Conservation (phyloP, 2,329 filamentous ascomycete species). For the Aspergillus udagawae region DNA sequence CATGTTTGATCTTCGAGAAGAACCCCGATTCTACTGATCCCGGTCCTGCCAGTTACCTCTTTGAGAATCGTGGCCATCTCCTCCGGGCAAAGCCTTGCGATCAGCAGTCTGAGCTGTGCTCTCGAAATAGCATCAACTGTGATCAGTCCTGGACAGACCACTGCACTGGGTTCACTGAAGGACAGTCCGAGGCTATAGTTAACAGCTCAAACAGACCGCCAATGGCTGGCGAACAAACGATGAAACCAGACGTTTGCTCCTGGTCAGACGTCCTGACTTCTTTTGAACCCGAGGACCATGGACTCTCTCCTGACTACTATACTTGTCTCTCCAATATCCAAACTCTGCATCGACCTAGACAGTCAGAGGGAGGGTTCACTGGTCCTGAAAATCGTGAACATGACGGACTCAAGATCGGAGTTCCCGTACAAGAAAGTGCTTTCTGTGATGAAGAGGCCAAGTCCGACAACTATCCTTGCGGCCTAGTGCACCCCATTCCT, state of each 20-base stretch:
- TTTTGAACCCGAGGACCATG: background rate
- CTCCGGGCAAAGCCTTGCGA: constrained; percentile 1
- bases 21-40: constrained; percentile 3
- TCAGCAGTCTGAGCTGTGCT: background rate
- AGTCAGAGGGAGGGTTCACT: background rate
- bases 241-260: constrained; percentile 2
- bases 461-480: background rate
- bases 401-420: background rate
- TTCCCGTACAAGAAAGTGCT: background rate
- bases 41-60: background rate
- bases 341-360: background rate
- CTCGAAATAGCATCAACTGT: background rate
- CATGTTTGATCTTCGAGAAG: constrained; percentile 5
- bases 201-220: constrained; percentile 4
- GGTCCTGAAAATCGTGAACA: background rate
- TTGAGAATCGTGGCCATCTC: background rate
- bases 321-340: background rate
- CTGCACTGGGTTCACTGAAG: constrained; percentile 1
- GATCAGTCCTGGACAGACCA: constrained; percentile 4
- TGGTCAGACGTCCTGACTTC: constrained; percentile 6
- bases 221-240: constrained; percentile 1
- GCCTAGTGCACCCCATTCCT: constrained; percentile 11
- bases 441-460: background rate
- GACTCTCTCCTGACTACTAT: background rate
- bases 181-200: background rate